Conservation (phyloP, 805 yeast genomes). For the Geotrichum ghanense region DNA sequence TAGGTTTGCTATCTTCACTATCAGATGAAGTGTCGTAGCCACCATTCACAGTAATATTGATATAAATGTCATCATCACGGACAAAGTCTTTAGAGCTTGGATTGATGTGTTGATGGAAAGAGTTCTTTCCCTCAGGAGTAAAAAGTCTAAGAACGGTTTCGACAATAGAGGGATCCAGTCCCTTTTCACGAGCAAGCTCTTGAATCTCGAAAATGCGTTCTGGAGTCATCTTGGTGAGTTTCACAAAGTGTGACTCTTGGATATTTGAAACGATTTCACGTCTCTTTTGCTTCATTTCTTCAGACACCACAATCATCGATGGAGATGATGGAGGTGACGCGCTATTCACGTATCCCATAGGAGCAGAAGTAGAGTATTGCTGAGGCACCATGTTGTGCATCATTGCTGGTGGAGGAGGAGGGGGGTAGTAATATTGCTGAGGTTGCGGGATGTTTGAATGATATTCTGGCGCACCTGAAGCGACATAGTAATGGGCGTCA, state of each 20-base stretch:
- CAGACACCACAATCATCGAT: background rate
- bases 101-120: slow-evolving; percentile 11
- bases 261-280: background rate
- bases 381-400: background rate
- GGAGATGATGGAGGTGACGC: slow-evolving; percentile 3
- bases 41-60: slow-evolving; percentile 18
- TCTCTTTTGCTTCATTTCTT: background rate
- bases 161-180: slow-evolving; percentile 19
- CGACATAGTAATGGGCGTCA: background rate
- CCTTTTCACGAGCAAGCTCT: slow-evolving; percentile 18
- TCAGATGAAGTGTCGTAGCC: slow-evolving; percentile 5
- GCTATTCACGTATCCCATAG: background rate
- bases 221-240: slow-evolving; percentile 18
- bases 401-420: background rate
- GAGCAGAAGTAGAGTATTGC: background rate
- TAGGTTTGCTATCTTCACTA: slow-evolving; percentile 8
- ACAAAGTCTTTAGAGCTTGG: slow-evolving; percentile 14
- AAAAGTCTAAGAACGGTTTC: slow-evolving; percentile 19
- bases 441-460: too few relatives aligned
- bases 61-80: slow-evolving; percentile 16
- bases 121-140: background rate
- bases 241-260: slow-evolving; percentile 12
- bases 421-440: background rate
- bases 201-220: slow-evolving; percentile 17
- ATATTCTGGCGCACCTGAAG: too few relatives aligned